phyloP scores from a whole-genome alignment of 2,329 filamentous ascomycete genomes.

The Rutstroemia sp. region DNA sequence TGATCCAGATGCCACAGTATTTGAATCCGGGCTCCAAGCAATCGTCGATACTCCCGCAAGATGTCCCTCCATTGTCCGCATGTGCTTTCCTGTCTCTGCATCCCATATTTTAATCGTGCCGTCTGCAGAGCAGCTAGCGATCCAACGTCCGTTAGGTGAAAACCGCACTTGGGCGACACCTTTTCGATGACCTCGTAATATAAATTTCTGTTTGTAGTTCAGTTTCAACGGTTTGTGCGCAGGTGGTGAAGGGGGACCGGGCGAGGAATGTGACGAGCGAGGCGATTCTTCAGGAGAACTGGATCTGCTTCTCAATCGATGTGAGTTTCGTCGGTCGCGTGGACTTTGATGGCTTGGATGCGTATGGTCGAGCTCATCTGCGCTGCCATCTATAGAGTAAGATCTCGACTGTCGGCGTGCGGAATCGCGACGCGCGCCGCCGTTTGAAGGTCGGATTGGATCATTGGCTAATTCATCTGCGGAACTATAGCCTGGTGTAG shows the following conservation, averaged over 20 bases:
- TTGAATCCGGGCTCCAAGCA: constrained; percentile 88
- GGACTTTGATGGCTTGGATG: constrained; percentile 16
- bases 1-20: constrained; percentile 79
- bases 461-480: constrained; percentile 36
- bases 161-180: constrained; percentile 82
- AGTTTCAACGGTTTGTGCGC: constrained; percentile 23
- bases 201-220: constrained; percentile 50
- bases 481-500: constrained; percentile 37
- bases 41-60: constrained; percentile 87
- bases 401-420: constrained; percentile 17
- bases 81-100: constrained; percentile 64
- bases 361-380: constrained; percentile 25
- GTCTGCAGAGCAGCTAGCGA: constrained; percentile 86
- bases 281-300: constrained; percentile 18
- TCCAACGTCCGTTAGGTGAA: constrained; percentile 82
- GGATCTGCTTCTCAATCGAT: constrained; percentile 17
- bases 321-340: neutral
- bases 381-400: constrained; percentile 22
- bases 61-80: constrained; percentile 88
- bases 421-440: constrained; percentile 17
- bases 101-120: constrained; percentile 90
- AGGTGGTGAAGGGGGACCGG: constrained; percentile 16
- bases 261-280: constrained; percentile 21
- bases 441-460: constrained; percentile 30
- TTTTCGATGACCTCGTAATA: constrained; percentile 69